These are phyloP conservation scores for Trametes gibbosa DNA, from an alignment of 768 basidiomycete genomes.

Conservation along the genomic window DNA sequence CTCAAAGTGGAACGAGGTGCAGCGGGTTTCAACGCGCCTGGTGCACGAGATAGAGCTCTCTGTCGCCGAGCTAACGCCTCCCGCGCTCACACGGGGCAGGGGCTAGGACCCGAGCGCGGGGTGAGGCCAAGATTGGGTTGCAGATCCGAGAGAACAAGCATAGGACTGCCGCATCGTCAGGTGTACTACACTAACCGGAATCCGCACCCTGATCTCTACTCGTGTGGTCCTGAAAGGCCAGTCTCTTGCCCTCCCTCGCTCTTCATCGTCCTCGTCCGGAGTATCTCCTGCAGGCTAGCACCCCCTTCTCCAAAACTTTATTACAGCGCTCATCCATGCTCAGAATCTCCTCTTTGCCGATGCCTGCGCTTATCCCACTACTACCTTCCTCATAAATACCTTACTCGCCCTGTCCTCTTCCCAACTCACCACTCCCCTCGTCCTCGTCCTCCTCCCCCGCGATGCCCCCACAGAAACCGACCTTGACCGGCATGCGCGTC, in stretches of 20 bases:
- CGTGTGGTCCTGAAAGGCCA: neutral
- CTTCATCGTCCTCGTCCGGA: neutral
- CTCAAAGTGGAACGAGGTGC: neutral
- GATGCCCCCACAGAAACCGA: slow-evolving; percentile 34
- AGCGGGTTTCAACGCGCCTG: too few relatives aligned
- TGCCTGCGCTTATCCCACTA: slow-evolving; percentile 4
- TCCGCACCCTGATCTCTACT: slow-evolving; percentile 5
- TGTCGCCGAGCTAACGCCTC: slow-evolving; percentile 1
- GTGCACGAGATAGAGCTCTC: neutral
- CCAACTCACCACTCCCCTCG: slow-evolving; percentile 14
- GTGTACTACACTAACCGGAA: neutral
- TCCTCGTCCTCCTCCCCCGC: slow-evolving; percentile 4
- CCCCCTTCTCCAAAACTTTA: slow-evolving; percentile 2
- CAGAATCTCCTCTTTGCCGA: slow-evolving; percentile 7
- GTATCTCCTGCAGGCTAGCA: slow-evolving; percentile 1
- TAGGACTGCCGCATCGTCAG: slow-evolving; percentile 5
- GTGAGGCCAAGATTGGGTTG: slow-evolving; percentile 3
- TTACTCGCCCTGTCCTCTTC: neutral
- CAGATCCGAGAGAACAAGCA: slow-evolving; percentile 5
- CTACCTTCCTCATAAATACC: slow-evolving; percentile 12
- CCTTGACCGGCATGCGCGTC: slow-evolving; percentile 35
- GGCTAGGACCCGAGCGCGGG: neutral
- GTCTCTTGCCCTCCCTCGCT: neutral
- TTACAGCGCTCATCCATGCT: neutral
- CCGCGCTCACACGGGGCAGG: neutral